Evolutionary conservation across 1,139 yeast species (phyloP), one percentile per base, ranked within the genome.

Genomic region (Geotrichum europaeum): DNA sequence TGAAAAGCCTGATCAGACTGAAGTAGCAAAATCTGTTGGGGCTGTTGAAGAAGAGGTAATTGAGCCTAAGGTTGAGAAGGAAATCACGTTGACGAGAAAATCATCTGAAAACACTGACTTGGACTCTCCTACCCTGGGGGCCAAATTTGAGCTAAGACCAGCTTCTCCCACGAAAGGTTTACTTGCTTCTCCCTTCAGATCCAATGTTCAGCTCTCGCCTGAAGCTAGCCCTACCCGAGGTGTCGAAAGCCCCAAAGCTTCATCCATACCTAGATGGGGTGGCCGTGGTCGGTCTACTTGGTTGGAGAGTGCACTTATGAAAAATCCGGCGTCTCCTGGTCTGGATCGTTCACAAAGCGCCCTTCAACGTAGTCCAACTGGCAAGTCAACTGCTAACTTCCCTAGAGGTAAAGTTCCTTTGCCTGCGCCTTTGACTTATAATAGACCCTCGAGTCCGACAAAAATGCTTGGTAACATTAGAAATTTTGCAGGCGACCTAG

Each of bases 251-350:
- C 50, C 53, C 12, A 50, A 50, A n/a, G 24, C 51, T 20, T 43
- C 61, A 12, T 32, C 49, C 18, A 36, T 59, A 1, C 58, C 58
- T 12, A 28, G 69, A 20, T 66, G 70, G 68, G 68, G 57, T 13
- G 10, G 70, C 54, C 71, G 72, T 7, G 65, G 63, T 2, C 62
- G 70, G 25, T 66, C 71, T 6, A 68, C 72, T 1, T 70, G 73
- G 73, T 60, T 70, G 22, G 73, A 70, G 56, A 69, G 72, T 57
- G 73, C 73, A 3, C 57, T 70, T 49, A 67, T 64, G 59, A 68
- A 67, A 54, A 67, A 64, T 32, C 63, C 66, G 6, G 63, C 65
- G 25, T 47, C 55, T 13, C 56, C 57, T 43, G 54, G 58, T 7
- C 28, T 34, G 25, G 55, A 56, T 13, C 28, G 55, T 10, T 30